A percentile compares a stretch with the other conserved stretches of the same genome.
Conservation (phyloP, 352 stramenopile genomes). For the Phytophthora palmivora region DNA sequence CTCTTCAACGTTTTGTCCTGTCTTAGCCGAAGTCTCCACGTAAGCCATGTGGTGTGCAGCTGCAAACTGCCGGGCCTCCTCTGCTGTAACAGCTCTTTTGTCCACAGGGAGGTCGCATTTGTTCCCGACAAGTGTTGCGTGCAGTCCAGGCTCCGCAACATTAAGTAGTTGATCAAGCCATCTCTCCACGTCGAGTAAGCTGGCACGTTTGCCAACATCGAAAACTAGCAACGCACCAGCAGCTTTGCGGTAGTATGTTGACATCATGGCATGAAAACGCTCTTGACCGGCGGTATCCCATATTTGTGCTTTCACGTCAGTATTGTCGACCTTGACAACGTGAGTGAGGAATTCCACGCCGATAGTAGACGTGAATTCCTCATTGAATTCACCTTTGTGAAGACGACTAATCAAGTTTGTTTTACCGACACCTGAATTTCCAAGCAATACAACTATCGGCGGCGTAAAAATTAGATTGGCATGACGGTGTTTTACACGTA, state of each 20-base stretch:
- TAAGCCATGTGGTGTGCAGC: conserved; percentile 76
- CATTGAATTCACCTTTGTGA: conserved; percentile 85
- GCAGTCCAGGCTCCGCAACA: conserved; percentile 71
- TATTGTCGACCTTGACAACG: conserved; percentile 67
- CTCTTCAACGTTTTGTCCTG: conserved; percentile 63
- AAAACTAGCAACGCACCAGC: conserved; percentile 83
- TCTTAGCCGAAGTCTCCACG: conserved; percentile 86
- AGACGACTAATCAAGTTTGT: conserved; percentile 84
- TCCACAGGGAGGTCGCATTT: conserved; percentile 65
- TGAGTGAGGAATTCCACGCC: conserved; percentile 91
- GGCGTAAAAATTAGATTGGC: conserved; percentile 9
- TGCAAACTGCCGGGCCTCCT: conserved; percentile 77
- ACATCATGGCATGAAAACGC: conserved; percentile 90
- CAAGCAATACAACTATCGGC: conserved; percentile 77
- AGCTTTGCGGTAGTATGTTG: conserved; percentile 89
- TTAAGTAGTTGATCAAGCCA: conserved; percentile 83
- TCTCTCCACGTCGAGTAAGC: conserved; percentile 60
- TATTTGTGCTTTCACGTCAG: conserved; percentile 87
- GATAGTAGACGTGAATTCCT: conserved; percentile 87
- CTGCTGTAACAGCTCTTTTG: conserved; percentile 54
- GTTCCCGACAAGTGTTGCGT: conserved; percentile 77
- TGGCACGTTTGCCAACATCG: conserved; percentile 66
- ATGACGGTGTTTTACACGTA: not conserved
- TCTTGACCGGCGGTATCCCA: conserved; percentile 91
- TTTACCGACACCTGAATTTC: conserved; percentile 88